Conservation (phyloP, 164 flowering plant species). For the Magnolia kwangsiensis region DNA sequence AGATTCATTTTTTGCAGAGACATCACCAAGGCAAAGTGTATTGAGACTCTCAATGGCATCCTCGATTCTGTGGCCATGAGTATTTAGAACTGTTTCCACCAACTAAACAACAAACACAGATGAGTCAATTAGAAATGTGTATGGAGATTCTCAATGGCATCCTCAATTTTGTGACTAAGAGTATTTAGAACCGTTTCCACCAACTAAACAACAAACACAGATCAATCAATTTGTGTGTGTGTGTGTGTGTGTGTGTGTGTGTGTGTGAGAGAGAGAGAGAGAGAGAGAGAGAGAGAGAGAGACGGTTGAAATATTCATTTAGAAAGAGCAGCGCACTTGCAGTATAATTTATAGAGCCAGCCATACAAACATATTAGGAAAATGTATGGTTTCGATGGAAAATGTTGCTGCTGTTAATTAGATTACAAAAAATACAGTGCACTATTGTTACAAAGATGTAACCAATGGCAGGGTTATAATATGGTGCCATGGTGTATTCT, state of each 20-base stretch:
- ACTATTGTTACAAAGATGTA: no score
- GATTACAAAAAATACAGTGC: no score
- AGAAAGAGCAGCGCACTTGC: not conserved
- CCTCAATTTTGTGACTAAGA: slow-evolving; percentile 17
- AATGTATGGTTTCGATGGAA: no score
- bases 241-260: not conserved
- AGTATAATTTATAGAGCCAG: not conserved
- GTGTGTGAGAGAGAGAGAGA: no score
- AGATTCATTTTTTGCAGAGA: slow-evolving; percentile 1
- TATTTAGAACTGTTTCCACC: slow-evolving; percentile 19
- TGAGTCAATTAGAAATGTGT: slow-evolving; percentile 5
- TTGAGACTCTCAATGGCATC: slow-evolving; percentile 23
- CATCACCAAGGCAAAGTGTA: slow-evolving; percentile 14
- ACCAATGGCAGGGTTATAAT: no score
- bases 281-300: no score
- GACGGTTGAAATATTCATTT: not conserved
- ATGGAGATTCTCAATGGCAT: slow-evolving; percentile 23
- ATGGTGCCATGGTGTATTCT: no score
- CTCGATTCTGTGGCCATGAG: slow-evolving; percentile 18
- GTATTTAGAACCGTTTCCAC: slow-evolving; percentile 19
- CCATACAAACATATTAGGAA: not conserved
- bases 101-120: slow-evolving; percentile 10
- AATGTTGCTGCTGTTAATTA: no score
- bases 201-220: slow-evolving; percentile 10
- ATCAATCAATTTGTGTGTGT: not conserved